phyloP scores from a whole-genome alignment of 192 early-diverging fungal genomes.

The Backusella circina region DNA sequence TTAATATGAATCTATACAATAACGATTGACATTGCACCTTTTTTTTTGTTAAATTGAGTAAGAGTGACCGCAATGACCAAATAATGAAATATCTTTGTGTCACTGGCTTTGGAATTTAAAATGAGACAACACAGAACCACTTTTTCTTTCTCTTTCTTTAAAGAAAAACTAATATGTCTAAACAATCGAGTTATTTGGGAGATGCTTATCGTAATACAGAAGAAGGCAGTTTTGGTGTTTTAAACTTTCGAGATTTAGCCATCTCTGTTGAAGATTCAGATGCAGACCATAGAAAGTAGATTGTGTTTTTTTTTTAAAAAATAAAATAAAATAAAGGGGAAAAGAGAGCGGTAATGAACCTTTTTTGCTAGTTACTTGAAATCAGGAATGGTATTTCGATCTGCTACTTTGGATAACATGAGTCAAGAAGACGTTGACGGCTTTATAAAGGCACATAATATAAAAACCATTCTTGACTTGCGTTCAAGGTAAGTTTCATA shows the following conservation, averaged over 20 bases:
- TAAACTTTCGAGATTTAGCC: conserved; percentile 26
- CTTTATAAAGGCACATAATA: conserved; percentile 22
- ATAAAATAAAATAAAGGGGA: background rate
- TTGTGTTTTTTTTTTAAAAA: background rate
- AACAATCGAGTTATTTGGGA: background rate
- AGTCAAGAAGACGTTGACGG: conserved; percentile 26
- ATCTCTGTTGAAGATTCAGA: conserved; percentile 4
- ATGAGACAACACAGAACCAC: background rate
- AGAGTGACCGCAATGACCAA: background rate
- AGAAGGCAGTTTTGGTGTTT: conserved; percentile 7
- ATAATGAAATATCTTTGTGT: background rate
- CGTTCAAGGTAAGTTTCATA: conserved; percentile 24
- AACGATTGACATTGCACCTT: too few species aligned
- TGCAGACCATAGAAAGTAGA: background rate
- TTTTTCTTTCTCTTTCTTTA: background rate
- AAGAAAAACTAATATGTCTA: too few species aligned
- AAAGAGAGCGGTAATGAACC: background rate
- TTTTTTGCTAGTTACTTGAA: conserved; percentile 27
- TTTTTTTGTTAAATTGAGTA: too few species aligned
- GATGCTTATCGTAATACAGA: background rate
- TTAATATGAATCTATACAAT: background rate
- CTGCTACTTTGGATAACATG: conserved; percentile 39
- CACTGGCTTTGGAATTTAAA: background rate
- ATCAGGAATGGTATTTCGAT: conserved; percentile 34
- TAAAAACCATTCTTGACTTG: conserved; percentile 42